Base-by-base conservation (phyloP, 805 yeast genomes). In the Hanseniaspora mollemarum region DNA sequence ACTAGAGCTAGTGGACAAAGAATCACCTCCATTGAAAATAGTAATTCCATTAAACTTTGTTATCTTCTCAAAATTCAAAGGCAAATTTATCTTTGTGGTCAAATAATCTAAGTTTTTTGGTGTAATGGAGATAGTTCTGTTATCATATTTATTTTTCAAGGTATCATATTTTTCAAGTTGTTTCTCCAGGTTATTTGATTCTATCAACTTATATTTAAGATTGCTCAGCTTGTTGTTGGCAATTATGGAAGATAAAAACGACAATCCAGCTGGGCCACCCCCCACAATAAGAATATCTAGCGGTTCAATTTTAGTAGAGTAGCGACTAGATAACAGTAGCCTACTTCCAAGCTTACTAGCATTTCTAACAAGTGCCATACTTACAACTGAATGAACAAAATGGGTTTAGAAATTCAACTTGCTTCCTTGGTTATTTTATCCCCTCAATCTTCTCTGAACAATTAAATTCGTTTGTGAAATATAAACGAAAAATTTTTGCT, bases 191-290 rank as follows among this genome's bases (percentile, higher is more conserved):
- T 76, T 75, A 43, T 76, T 74, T 1, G 83, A 87, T 64, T 92
- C 98, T 24, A 92, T 73, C 46, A 92, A 67, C 0, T 80, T 75
- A 44, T 90, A 75, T 42, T 72, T 71, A 40, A 87, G 72, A 45
- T 76, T 69, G 26, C 67, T 69, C 3, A 95, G 75, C 19, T 71
- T 62, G 2, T 42, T 28, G 31, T 33, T 48, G 15, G 36, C 28
- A 22, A 40, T 48, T n/a, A 48, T 21, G 1, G 94, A 94, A 0
- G 95, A 75, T 4, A 92, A 80, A 33, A 92, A 68, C 1, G 95
- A 81, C 52, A 92, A 68, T 0, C 98, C 98, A 0, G 97, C 97
- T 1, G 97, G 96, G 0, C 98, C 98, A 7, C 94, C 97, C 33
- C 98, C 98, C 33, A 92, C 83, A 49, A 92, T 83, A 7, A 86